These are phyloP conservation scores for Amoebophrya sp. DNA, from an alignment of 169 alveolate species.

Conservation along the genomic window DNA sequence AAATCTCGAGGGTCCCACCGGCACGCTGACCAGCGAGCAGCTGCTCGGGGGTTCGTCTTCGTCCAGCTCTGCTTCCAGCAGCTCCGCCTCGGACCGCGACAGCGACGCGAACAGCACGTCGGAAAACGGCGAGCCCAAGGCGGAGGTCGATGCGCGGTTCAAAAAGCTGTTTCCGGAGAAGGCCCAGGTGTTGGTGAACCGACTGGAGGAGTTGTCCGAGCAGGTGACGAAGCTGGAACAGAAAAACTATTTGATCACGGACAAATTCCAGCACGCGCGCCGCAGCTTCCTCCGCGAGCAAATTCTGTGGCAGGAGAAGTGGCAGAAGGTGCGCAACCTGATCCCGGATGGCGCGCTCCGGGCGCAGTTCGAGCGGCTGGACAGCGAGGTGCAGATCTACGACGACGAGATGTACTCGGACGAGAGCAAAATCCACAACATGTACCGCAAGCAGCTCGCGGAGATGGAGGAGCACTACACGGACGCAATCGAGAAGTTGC, in stretches of 20 bases:
- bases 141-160: neutral
- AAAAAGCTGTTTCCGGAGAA: neutral
- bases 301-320: conserved; percentile 18
- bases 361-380: neutral
- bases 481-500: neutral
- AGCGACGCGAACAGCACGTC: neutral
- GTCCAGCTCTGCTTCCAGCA: neutral
- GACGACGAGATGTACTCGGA: conserved; percentile 16
- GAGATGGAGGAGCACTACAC: conserved; percentile 1
- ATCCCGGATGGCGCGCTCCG: neutral
- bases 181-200: neutral
- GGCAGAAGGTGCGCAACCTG: neutral
- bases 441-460: neutral
- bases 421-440: neutral
- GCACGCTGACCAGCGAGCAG: no score
- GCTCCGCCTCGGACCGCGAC: neutral
- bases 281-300: neutral
- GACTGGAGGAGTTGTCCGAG: neutral
- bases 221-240: neutral
- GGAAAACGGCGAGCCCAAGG: neutral
- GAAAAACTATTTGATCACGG: neutral
- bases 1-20: no score
- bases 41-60: no score
- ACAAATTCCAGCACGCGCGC: neutral
- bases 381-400: neutral